Base-by-base conservation (phyloP, 2,329 filamentous ascomycete genomes). In the Annulohypoxylon truncatum region DNA sequence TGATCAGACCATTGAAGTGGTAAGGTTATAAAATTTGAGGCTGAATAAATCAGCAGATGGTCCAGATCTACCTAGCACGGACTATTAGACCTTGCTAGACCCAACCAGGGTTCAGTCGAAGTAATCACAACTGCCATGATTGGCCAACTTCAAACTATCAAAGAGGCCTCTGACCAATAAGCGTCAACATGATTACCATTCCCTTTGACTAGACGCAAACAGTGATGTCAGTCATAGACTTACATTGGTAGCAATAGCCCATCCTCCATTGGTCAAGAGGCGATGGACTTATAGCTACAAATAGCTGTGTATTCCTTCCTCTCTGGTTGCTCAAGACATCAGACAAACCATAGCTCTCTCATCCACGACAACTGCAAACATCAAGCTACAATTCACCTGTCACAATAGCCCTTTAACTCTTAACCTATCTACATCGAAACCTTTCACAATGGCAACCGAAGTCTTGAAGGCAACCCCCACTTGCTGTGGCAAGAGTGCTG, bases 401-500 rank as follows among this genome's bases (percentile, higher is more conserved):
- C 42, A 35, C 42, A 28, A 29, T 7, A 22, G 29, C 12, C 29
- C 20, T 9, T 20, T 3, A 12, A 38, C 28, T 22, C 4, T 18
- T 29, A 51, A 52, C 26, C 9, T 13, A 57, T 18, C 59, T 28
- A 42, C 48, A 44, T 50, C 54, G 44, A 62, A 63, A 59, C 31
- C 56, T 44, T 35, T 60, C 68, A 75, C 69, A 69, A 80, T 80
- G 74, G 72, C 77, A 57, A 73, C 76, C 47, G 61, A 71, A 68
- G 73, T 75, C 57, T 67, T 68, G 31, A 77, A 79, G 72, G 72
- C 79, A 29, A 74, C 73, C 22, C 80, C 83, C 60, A 88, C 84
- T 71, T 88, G 86, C 84, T 88, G 86, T 79, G 82, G 83, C 78
- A 84, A 85, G 77, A 82, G 81, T 75, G 76, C 61, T 1, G 75